These are phyloP conservation scores for Chrysanthemum seticuspe DNA, from an alignment of 129 eudicot genomes.

Conservation along the genomic window DNA sequence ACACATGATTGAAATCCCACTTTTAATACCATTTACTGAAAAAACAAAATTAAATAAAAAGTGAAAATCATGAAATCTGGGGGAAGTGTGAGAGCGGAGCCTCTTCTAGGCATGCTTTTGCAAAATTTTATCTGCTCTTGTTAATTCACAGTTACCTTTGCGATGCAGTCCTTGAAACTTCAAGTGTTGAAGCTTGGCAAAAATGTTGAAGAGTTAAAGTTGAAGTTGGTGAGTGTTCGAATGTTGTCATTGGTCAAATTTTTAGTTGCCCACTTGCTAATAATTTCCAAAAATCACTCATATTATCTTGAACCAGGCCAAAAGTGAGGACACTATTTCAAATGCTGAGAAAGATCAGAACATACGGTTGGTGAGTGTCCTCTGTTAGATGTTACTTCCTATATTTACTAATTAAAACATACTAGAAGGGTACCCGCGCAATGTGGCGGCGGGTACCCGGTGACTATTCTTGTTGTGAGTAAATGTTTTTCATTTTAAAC, in stretches of 20 bases:
- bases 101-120: too few relatives aligned
- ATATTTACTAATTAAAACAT: background rate
- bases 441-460: too few relatives aligned
- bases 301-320: constrained; percentile 48
- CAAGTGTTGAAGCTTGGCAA: constrained; percentile 74
- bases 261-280: constrained; percentile 9
- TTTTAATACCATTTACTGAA: background rate
- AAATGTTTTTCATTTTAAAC: too few relatives aligned
- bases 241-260: constrained; percentile 6
- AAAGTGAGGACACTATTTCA: constrained; percentile 36
- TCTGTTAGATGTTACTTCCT: background rate
- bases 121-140: background rate
- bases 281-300: constrained; percentile 12
- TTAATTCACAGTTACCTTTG: constrained; percentile 19
- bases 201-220: constrained; percentile 65
- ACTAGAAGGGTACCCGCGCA: background rate
- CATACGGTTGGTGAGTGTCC: constrained; percentile 44
- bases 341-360: constrained; percentile 32
- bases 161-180: constrained; percentile 89
- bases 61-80: background rate
- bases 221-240: constrained; percentile 54
- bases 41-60: background rate
- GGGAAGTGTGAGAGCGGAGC: background rate
- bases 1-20: background rate
- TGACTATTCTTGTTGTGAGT: too few relatives aligned